Evolutionary conservation across 257 asterid species (phyloP).

Genomic region (Handroanthus guayacan): DNA sequence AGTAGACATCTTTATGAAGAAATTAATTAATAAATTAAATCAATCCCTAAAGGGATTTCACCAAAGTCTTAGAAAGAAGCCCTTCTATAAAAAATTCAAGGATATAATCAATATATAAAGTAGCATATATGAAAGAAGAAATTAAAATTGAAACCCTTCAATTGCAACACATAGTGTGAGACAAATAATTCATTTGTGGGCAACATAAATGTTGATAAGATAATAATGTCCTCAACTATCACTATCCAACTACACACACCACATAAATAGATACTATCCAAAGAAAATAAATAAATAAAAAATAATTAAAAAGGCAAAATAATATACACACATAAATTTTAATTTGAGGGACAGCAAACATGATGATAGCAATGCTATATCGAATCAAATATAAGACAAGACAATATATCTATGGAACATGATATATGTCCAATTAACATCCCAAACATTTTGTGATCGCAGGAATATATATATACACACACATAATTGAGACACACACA

Average conservation of each 20-base stretch:
- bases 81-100: too few relatives aligned
- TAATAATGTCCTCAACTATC: constrained; percentile 43
- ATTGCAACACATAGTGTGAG: constrained; percentile 20
- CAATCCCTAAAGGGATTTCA: too few relatives aligned
- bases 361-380: constrained; percentile 41
- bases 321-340: not conserved
- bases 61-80: too few relatives aligned
- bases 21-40: too few relatives aligned
- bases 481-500: too few relatives aligned
- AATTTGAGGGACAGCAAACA: constrained; percentile 33
- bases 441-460: constrained; percentile 43
- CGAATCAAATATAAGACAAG: constrained; percentile 44
- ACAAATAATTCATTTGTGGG: constrained; percentile 41
- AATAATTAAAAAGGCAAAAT: not conserved
- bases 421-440: constrained; percentile 24
- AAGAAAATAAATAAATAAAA: not conserved
- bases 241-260: constrained; percentile 38
- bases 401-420: constrained; percentile 2
- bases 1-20: too few relatives aligned
- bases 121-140: too few relatives aligned
- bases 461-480: not conserved
- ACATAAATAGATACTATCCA: constrained; percentile 21
- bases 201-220: constrained; percentile 31
- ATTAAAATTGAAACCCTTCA: too few relatives aligned
- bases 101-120: too few relatives aligned